These are phyloP conservation scores for Candida sojae DNA, from an alignment of 1,139 yeast species.

Conservation along the genomic window DNA sequence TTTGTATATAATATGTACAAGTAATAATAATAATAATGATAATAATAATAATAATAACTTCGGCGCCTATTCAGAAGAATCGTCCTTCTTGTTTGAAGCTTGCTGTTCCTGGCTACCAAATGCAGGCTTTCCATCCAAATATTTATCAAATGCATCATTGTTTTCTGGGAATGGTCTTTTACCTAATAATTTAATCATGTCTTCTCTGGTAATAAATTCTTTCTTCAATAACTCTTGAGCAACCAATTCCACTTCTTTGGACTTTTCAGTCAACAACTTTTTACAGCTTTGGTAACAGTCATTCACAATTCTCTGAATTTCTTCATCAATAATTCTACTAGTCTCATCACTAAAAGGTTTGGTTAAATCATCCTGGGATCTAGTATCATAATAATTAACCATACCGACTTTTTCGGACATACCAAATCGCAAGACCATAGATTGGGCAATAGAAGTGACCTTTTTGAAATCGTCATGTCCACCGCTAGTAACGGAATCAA, in stretches of 20 bases:
- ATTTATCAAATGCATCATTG: constrained; percentile 93
- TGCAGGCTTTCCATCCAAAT: constrained; percentile 50
- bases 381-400: constrained; percentile 60
- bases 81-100: too few relatives aligned
- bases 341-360: constrained; percentile 94
- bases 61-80: too few relatives aligned
- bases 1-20: too few relatives aligned
- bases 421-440: constrained; percentile 91
- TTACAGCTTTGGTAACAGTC: constrained; percentile 77
- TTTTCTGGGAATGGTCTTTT: constrained; percentile 88
- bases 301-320: constrained; percentile 77
- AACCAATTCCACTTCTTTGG: constrained; percentile 74
- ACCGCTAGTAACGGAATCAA: constrained; percentile 88
- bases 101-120: constrained; percentile 21
- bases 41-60: too few relatives aligned
- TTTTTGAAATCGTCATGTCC: constrained; percentile 96
- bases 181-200: constrained; percentile 84
- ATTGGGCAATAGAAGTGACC: constrained; percentile 91
- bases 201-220: constrained; percentile 88
- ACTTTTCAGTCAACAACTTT: constrained; percentile 65
- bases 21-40: too few relatives aligned
- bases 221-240: constrained; percentile 83
- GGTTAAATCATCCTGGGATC: constrained; percentile 65
- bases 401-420: constrained; percentile 87
- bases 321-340: constrained; percentile 75